Conservation (phyloP, 2,329 filamentous ascomycete species). For the Nothopassalora personata region DNA sequence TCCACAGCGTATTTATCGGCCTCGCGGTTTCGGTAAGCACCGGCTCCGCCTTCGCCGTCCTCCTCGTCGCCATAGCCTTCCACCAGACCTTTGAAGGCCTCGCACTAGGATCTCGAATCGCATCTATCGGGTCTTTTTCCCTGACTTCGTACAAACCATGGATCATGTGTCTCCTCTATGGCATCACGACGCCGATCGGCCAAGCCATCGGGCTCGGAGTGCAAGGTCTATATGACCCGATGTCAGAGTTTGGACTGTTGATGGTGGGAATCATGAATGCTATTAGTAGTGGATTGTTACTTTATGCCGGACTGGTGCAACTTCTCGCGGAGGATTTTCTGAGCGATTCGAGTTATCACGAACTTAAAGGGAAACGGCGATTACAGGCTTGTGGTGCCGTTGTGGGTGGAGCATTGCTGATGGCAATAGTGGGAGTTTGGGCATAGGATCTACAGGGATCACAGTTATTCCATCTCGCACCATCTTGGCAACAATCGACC, state of each 20-base stretch:
- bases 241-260: constrained; percentile 43
- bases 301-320: constrained; percentile 48
- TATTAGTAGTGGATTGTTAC: constrained; percentile 43
- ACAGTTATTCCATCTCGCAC: background rate
- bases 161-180: constrained; percentile 60
- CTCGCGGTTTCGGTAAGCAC: constrained; percentile 67
- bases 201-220: constrained; percentile 47
- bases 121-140: constrained; percentile 65
- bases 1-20: constrained; percentile 71
- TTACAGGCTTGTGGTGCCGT: constrained; percentile 59
- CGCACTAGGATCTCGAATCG: constrained; percentile 65
- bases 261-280: constrained; percentile 50
- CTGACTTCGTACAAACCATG: constrained; percentile 68
- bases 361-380: constrained; percentile 52
- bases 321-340: constrained; percentile 50
- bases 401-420: constrained; percentile 54
- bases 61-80: constrained; percentile 65
- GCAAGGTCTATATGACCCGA: constrained; percentile 48
- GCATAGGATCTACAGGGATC: constrained; percentile 36
- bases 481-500: background rate
- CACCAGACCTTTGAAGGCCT: constrained; percentile 67
- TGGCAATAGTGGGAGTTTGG: constrained; percentile 65
- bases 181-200: constrained; percentile 50
- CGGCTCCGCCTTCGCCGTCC: constrained; percentile 58
- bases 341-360: constrained; percentile 59